Evolutionary conservation across 306 rosid genomes (phyloP).

Genomic region (Sicyos edulis): DNA sequence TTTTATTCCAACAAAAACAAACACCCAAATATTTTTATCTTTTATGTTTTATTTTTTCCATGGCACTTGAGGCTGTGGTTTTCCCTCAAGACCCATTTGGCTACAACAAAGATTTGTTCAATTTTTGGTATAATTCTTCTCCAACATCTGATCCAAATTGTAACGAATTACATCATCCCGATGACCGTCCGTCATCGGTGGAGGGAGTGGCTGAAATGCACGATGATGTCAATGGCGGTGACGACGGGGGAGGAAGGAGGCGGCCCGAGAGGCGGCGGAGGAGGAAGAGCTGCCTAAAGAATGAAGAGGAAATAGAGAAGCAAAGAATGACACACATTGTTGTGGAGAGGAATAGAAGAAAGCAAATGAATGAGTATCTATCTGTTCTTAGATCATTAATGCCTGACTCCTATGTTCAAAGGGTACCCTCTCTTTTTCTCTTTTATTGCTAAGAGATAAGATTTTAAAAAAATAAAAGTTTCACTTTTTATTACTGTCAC

Average conservation of each 20-base stretch:
- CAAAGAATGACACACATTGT: slow-evolving; percentile 16
- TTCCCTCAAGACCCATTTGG: slow-evolving; percentile 20
- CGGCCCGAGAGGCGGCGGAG: neutral
- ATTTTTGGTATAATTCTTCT: neutral
- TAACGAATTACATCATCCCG: neutral
- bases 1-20: neutral
- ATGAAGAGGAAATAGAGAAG: slow-evolving; percentile 13
- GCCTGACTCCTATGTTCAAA: slow-evolving; percentile 19
- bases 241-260: neutral
- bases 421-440: slow-evolving; percentile 12
- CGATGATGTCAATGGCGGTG: neutral
- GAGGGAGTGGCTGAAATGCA: neutral
- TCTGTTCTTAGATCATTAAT: slow-evolving; percentile 20
- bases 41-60: neutral
- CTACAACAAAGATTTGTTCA: slow-evolving; percentile 16
- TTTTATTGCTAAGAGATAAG: neutral
- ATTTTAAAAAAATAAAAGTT: neutral
- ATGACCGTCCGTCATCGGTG: no score
- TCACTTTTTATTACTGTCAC: neutral
- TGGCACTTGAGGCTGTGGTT: slow-evolving; percentile 20
- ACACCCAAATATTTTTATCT: neutral
- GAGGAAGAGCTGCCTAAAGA: neutral
- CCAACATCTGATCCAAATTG: neutral
- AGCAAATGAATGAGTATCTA: slow-evolving; percentile 20
- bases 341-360: slow-evolving; percentile 16